phyloP scores from a whole-genome alignment of 78 protist species.

The Speleostelium caveatum region DNA sequence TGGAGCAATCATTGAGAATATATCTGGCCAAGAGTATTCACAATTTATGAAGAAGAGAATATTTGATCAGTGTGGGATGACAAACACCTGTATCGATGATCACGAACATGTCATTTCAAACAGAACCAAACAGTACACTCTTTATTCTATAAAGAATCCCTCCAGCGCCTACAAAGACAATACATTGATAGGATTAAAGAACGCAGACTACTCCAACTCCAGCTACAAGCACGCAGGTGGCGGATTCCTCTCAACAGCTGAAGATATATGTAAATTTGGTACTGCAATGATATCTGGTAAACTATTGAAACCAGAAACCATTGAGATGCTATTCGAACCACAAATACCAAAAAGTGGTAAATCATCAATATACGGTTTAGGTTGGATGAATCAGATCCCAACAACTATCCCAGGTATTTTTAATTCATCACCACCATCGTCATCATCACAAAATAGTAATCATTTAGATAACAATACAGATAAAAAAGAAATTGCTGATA shows the following conservation, averaged over 20 bases:
- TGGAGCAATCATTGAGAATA: conserved; percentile 24
- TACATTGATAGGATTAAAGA: neutral
- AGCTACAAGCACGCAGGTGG: conserved; percentile 70
- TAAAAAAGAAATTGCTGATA: neutral
- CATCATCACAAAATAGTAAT: neutral
- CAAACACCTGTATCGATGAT: conserved; percentile 4
- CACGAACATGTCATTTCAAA: conserved; percentile 28
- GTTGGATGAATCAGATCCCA: conserved; percentile 55
- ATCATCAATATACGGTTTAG: conserved; percentile 7
- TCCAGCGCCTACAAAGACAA: neutral
- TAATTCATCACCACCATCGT: neutral
- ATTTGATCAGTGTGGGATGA: conserved; percentile 38
- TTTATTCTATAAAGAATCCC: neutral
- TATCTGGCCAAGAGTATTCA: conserved; percentile 2
- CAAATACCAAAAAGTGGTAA: conserved; percentile 15
- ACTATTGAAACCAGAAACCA: neutral
- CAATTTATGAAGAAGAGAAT: conserved; percentile 31
- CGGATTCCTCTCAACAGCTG: conserved; percentile 31
- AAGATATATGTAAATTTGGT: conserved; percentile 57
- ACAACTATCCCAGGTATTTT: neutral
- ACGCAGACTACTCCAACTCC: conserved; percentile 50
- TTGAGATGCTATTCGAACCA: conserved; percentile 22
- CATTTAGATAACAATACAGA: neutral
- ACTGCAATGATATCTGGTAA: neutral
- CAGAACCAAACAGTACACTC: conserved; percentile 31